Percentiles rank a stretch among this genome's conserved stretches.
These are phyloP conservation scores for Penicillium salamii DNA, from an alignment of 495 filamentous ascomycete species.

Conservation along the genomic window DNA sequence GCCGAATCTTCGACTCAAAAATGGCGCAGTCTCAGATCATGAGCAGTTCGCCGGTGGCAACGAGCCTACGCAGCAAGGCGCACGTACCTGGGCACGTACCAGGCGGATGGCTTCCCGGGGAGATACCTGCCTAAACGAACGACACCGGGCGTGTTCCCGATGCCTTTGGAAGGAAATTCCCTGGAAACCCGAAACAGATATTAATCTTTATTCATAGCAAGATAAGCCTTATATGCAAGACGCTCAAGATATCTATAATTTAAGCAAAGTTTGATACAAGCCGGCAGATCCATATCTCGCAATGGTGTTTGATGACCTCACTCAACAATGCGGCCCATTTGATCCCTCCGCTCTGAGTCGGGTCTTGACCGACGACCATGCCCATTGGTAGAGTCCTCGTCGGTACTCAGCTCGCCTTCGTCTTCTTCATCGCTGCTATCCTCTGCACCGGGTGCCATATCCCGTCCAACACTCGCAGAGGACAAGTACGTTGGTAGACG, in stretches of 20 bases:
- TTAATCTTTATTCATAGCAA: conserved; percentile 10
- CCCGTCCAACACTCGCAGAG: conserved; percentile 23
- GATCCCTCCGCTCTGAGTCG: neutral
- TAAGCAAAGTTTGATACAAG: no score
- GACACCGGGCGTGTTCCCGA: no score
- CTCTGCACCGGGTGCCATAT: conserved; percentile 15
- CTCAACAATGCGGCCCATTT: conserved; percentile 15
- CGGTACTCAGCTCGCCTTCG: conserved; percentile 14
- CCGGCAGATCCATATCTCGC: no score
- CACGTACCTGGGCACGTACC: neutral
- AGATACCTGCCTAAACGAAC: neutral
- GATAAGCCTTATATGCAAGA: conserved; percentile 1
- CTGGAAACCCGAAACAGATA: neutral
- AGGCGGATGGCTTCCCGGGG: neutral
- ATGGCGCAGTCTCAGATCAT: no score
- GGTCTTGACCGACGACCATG: conserved; percentile 4
- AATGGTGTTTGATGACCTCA: neutral
- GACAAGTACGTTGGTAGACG: conserved; percentile 44
- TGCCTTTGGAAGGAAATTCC: neutral
- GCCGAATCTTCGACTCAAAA: no score
- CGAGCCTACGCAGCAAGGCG: neutral
- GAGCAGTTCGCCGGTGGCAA: no score
- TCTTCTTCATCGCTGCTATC: conserved; percentile 41
- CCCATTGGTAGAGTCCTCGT: conserved; percentile 15
- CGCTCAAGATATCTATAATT: conserved; percentile 4